These are phyloP conservation scores for Nannizziopsis arthrosporioides DNA, from an alignment of 2,329 filamentous ascomycete genomes.

Conservation along the genomic window DNA sequence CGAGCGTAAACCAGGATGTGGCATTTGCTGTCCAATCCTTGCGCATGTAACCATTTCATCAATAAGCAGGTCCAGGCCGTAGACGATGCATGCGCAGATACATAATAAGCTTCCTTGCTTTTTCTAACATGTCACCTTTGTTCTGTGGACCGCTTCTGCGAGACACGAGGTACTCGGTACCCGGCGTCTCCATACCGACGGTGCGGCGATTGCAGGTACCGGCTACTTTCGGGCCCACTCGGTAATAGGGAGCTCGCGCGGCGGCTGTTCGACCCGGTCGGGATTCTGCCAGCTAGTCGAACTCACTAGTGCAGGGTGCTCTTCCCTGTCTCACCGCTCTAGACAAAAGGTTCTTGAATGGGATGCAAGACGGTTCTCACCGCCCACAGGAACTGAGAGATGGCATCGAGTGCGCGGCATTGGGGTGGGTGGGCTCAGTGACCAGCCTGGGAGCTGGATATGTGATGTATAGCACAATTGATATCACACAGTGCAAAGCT, in stretches of 20 bases:
- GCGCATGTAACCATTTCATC: constrained; percentile 2
- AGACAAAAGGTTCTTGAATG: neutral
- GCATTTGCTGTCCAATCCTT: constrained; percentile 9
- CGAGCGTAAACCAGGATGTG: constrained; percentile 6
- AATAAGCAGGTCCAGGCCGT: constrained; percentile 7
- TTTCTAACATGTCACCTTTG: neutral
- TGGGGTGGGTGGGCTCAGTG: constrained; percentile 4
- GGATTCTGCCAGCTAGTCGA: constrained; percentile 4
- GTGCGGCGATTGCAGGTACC: neutral
- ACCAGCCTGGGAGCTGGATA: neutral
- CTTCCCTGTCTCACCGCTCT: constrained; percentile 7
- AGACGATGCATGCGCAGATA: constrained; percentile 4
- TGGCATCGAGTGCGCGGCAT: neutral
- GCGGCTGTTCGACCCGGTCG: neutral
- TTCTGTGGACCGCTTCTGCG: neutral
- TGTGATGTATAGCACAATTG: neutral
- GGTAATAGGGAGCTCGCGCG: neutral
- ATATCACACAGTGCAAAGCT: too few relatives aligned
- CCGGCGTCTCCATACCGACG: neutral
- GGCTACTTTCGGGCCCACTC: neutral
- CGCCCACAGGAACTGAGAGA: constrained; percentile 3
- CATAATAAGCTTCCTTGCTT: neutral
- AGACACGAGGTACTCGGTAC: constrained; percentile 4
- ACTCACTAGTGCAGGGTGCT: neutral
- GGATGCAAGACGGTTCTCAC: constrained; percentile 7